Percentiles rank a stretch among this genome's conserved stretches.
Conservation (phyloP, 2,329 filamentous ascomycete species). For the Arthrobotrys sphaeroides region DNA sequence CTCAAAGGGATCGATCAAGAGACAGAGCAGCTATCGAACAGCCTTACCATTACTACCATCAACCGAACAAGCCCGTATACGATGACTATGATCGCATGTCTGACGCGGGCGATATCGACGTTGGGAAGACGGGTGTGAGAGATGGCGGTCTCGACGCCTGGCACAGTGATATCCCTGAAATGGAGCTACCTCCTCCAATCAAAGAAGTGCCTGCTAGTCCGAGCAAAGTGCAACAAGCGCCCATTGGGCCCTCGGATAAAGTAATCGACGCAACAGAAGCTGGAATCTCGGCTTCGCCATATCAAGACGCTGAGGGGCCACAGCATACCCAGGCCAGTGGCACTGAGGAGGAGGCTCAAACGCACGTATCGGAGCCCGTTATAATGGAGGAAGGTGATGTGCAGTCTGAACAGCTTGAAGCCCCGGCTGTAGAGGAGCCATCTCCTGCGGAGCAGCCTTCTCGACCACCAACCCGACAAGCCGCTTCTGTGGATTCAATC, state of each 20-base stretch:
- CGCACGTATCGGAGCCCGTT: neutral
- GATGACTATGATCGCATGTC: constrained; percentile 38
- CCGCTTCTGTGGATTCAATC: neutral
- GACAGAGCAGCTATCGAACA: constrained; percentile 26
- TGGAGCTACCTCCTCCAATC: constrained; percentile 39
- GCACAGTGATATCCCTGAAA: constrained; percentile 32
- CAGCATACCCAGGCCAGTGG: neutral
- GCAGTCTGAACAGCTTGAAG: neutral
- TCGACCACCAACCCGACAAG: constrained; percentile 5
- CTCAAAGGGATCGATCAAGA: constrained; percentile 8
- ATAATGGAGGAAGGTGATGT: neutral
- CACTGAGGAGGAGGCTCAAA: neutral
- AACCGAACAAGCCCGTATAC: constrained; percentile 12
- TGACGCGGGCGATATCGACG: constrained; percentile 47
- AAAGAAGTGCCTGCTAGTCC: constrained; percentile 45
- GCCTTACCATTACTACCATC: constrained; percentile 28
- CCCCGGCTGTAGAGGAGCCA: too few relatives aligned
- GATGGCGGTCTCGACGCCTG: constrained; percentile 39
- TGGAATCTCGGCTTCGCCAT: constrained; percentile 11
- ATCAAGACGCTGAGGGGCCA: constrained; percentile 20
- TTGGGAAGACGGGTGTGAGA: constrained; percentile 28
- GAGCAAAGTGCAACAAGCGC: constrained; percentile 21
- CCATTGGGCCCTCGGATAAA: neutral
- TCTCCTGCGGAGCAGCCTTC: neutral
- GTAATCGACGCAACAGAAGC: neutral